Conservation (phyloP, 1,284 basidiomycete genomes). For the Waitea zeae region DNA sequence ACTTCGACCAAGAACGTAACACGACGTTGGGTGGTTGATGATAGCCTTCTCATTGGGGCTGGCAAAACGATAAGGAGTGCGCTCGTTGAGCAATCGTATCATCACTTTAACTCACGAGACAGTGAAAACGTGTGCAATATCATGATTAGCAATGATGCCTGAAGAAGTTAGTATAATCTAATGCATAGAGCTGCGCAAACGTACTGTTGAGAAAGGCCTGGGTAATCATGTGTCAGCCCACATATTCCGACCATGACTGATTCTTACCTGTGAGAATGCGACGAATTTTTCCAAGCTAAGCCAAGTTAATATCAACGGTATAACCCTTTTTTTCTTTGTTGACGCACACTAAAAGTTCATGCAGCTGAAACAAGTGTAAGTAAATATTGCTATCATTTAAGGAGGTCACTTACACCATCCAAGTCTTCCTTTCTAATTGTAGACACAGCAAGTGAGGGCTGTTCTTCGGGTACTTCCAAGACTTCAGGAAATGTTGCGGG, state of each 20-base stretch:
- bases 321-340: too few species aligned
- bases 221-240: not conserved
- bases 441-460: too few species aligned
- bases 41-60: slow-evolving; percentile 44
- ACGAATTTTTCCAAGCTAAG: slow-evolving; percentile 48
- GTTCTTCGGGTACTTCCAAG: too few species aligned
- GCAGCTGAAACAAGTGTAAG: slow-evolving; percentile 18
- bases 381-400: not conserved
- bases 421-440: slow-evolving; percentile 21
- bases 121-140: slow-evolving; percentile 31
- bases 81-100: not conserved
- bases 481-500: too few species aligned
- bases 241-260: not conserved
- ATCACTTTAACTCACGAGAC: slow-evolving; percentile 24
- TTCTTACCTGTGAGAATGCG: slow-evolving; percentile 28
- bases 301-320: too few species aligned
- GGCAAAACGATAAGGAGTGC: slow-evolving; percentile 1
- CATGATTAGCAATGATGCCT: slow-evolving; percentile 28
- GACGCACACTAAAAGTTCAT: slow-evolving; percentile 36
- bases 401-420: slow-evolving; percentile 22
- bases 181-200: slow-evolving; percentile 6
- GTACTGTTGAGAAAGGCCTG: slow-evolving; percentile 33
- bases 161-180: not conserved
- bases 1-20: slow-evolving; percentile 53
- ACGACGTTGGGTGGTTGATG: slow-evolving; percentile 40